Conservation (phyloP, 2,329 filamentous ascomycete genomes). For the Calonectria pteridis region DNA sequence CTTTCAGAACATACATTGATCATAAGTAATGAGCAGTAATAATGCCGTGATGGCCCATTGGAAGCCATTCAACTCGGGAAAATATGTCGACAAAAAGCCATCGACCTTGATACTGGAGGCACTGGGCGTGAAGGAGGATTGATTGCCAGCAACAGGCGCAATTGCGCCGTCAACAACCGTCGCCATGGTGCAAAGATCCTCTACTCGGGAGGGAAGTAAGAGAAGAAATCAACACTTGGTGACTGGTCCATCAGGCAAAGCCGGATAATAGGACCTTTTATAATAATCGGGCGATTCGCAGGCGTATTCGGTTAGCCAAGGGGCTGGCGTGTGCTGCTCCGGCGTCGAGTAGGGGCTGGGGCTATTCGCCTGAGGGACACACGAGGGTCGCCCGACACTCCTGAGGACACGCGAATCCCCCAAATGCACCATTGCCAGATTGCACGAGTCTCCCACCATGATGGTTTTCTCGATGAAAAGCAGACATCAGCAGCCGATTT, state of each 20-base stretch:
- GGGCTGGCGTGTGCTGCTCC: background rate
- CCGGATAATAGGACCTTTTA: background rate
- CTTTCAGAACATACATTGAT: slow-evolving; percentile 50
- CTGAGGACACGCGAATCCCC: background rate
- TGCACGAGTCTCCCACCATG: background rate
- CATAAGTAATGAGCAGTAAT: slow-evolving; percentile 51
- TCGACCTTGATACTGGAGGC: background rate
- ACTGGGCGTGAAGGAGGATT: background rate
- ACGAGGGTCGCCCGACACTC: background rate
- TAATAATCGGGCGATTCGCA: background rate
- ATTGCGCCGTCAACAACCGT: background rate
- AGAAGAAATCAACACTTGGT: background rate
- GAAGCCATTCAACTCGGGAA: slow-evolving; percentile 18
- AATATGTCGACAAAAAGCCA: slow-evolving; percentile 27
- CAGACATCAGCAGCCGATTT: slow-evolving; percentile 33
- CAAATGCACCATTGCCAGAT: background rate
- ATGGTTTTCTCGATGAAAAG: background rate
- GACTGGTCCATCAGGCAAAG: background rate
- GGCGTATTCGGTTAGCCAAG: background rate
- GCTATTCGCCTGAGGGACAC: background rate
- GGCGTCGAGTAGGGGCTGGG: background rate
- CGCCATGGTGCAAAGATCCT: background rate
- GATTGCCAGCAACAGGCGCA: slow-evolving; percentile 6
- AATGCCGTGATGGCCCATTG: slow-evolving; percentile 47
- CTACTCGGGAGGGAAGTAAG: background rate